These are phyloP conservation scores for Candida tunisiensis DNA, from an alignment of 1,139 yeast species.

Conservation along the genomic window DNA sequence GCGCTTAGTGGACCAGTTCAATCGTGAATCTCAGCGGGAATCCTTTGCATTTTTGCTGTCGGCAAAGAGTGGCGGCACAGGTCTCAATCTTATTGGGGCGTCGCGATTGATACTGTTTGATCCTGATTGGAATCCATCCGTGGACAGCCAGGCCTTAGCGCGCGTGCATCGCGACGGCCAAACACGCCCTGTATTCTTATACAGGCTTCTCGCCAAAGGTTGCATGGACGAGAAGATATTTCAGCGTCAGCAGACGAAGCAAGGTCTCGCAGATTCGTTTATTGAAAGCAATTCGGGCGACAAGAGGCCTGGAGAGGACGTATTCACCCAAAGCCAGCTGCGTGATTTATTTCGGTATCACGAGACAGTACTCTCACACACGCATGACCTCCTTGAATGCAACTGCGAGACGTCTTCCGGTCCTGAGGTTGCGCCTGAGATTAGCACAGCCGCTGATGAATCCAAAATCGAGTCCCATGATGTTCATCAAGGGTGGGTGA, in stretches of 20 bases:
- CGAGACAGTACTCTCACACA: slow-evolving; percentile 39
- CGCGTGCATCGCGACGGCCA: slow-evolving; percentile 93
- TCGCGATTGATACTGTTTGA: slow-evolving; percentile 72
- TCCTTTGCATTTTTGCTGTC: slow-evolving; percentile 62
- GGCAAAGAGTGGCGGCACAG: slow-evolving; percentile 90
- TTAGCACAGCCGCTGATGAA: too few species aligned
- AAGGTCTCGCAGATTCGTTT: slow-evolving; percentile 62
- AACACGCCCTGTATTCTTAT: slow-evolving; percentile 56
- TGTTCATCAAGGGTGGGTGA: too few species aligned
- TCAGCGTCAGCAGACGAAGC: slow-evolving; percentile 84
- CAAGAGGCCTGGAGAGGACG: slow-evolving; percentile 6
- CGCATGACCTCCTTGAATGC: slow-evolving; percentile 77
- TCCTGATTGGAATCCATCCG: slow-evolving; percentile 91
- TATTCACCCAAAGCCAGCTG: slow-evolving; percentile 36
- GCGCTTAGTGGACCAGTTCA: slow-evolving; percentile 51
- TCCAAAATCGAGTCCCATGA: too few species aligned
- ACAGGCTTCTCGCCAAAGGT: slow-evolving; percentile 59
- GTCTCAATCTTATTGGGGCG: slow-evolving; percentile 81
- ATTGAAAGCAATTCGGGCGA: slow-evolving; percentile 22
- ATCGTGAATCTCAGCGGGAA: slow-evolving; percentile 25
- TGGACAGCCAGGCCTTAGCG: slow-evolving; percentile 92
- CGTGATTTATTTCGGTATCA: slow-evolving; percentile 57
- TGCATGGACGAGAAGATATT: slow-evolving; percentile 89
- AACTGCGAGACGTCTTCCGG: too few species aligned
- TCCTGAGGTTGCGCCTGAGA: too few species aligned